These are phyloP conservation scores for Lumnitzera littorea DNA, from an alignment of 345 rosid species.

Conservation along the genomic window DNA sequence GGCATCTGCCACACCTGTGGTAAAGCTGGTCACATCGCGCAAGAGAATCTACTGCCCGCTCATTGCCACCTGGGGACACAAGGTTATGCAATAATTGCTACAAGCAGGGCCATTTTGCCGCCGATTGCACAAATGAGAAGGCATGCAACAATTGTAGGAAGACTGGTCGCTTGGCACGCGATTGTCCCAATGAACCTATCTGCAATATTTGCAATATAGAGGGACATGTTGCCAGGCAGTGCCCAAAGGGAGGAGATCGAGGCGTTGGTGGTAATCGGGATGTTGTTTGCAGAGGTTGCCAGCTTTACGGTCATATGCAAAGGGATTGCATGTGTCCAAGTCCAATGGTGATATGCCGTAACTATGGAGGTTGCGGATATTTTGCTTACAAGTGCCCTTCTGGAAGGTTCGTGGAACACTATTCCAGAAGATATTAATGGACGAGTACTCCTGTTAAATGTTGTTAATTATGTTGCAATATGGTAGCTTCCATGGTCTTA, in stretches of 20 bases:
- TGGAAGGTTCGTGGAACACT: conserved; percentile 69
- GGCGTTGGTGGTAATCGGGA: conserved; percentile 46
- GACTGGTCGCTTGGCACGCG: conserved; percentile 87
- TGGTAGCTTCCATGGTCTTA: no score
- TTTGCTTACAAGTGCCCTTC: conserved; percentile 82
- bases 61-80: conserved; percentile 64
- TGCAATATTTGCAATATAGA: conserved; percentile 78
- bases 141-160: conserved; percentile 97
- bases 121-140: conserved; percentile 88
- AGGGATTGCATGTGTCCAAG: conserved; percentile 67
- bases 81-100: conserved; percentile 95
- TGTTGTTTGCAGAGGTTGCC: conserved; percentile 62
- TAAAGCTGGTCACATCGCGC: conserved; percentile 87
- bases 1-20: conserved; percentile 98
- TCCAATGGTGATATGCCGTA: conserved; percentile 71
- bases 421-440: conserved; percentile 61
- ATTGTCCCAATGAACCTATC: conserved; percentile 71
- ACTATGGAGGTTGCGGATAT: conserved; percentile 95
- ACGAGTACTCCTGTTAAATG: not conserved
- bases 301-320: conserved; percentile 77
- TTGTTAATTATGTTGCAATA: no score
- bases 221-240: conserved; percentile 79
- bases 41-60: conserved; percentile 62
- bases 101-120: conserved; percentile 84
- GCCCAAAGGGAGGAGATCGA: conserved; percentile 65